phyloP scores from a whole-genome alignment of 441 rosid genomes.

The Lepidium campestre region DNA sequence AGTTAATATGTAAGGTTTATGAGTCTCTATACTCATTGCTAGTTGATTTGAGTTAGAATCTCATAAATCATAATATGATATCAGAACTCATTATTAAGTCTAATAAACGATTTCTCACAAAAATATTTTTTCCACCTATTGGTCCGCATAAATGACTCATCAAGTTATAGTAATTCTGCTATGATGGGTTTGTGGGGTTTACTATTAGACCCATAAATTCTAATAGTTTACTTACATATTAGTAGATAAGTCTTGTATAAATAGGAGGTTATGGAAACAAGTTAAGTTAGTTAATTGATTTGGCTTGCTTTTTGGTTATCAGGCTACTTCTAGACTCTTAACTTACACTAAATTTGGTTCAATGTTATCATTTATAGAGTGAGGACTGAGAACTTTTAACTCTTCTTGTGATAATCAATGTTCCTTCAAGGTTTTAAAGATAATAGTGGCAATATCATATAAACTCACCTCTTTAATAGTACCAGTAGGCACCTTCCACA shows the following conservation, averaged over 20 bases:
- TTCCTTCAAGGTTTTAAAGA: neutral
- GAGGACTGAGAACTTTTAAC: neutral
- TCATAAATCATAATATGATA: too few species aligned
- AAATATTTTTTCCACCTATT: too few species aligned
- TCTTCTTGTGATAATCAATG: neutral
- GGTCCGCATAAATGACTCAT: too few species aligned
- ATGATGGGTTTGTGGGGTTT: too few species aligned
- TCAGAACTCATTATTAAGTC: too few species aligned
- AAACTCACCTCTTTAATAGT: constrained; percentile 1
- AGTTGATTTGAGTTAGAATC: too few species aligned
- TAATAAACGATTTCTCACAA: too few species aligned
- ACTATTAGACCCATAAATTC: too few species aligned
- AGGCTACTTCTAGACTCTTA: neutral
- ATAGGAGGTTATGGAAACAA: neutral
- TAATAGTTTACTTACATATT: neutral
- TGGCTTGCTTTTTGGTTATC: neutral
- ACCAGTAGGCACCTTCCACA: constrained; percentile 4
- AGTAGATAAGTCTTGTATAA: neutral
- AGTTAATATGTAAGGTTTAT: too few species aligned
- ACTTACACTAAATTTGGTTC: neutral
- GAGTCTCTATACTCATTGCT: too few species aligned
- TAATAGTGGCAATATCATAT: neutral
- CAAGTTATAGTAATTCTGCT: too few species aligned
- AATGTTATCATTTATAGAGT: neutral
- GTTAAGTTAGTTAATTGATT: neutral